Evolutionary conservation across 306 rosid genomes (phyloP).

Genomic region (Sophora flavescens): DNA sequence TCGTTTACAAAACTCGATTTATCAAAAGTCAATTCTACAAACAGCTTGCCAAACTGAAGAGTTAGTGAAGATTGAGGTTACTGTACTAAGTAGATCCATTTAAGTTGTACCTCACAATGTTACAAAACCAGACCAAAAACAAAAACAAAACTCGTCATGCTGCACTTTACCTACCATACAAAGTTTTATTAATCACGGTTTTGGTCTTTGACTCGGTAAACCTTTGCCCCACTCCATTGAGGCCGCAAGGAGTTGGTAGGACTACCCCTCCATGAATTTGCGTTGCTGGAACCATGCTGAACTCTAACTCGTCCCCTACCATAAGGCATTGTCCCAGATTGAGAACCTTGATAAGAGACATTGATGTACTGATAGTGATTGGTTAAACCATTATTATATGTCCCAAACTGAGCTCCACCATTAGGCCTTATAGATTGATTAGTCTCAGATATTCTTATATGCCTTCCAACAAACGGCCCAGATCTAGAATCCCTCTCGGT

Average conservation of each 20-base stretch:
- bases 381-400: background rate
- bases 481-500: background rate
- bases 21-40: too few relatives aligned
- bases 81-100: too few relatives aligned
- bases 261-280: conserved; percentile 9
- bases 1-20: too few relatives aligned
- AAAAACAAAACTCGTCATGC: background rate
- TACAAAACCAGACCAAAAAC: background rate
- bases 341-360: background rate
- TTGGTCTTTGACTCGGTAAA: background rate
- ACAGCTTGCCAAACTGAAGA: too few relatives aligned
- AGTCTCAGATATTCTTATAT: too few relatives aligned
- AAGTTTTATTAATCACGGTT: background rate
- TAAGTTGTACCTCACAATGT: background rate
- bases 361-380: background rate
- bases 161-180: background rate
- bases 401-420: too few relatives aligned
- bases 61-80: background rate
- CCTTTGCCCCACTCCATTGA: conserved; percentile 1
- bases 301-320: conserved; percentile 39
- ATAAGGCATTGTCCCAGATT: background rate
- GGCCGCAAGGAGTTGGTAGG: background rate
- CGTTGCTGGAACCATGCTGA: background rate
- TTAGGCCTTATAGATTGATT: too few relatives aligned
- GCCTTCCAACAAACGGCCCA: too few relatives aligned